These are phyloP conservation scores for Agastache rugosa DNA, from an alignment of 257 asterid species.

Conservation along the genomic window DNA sequence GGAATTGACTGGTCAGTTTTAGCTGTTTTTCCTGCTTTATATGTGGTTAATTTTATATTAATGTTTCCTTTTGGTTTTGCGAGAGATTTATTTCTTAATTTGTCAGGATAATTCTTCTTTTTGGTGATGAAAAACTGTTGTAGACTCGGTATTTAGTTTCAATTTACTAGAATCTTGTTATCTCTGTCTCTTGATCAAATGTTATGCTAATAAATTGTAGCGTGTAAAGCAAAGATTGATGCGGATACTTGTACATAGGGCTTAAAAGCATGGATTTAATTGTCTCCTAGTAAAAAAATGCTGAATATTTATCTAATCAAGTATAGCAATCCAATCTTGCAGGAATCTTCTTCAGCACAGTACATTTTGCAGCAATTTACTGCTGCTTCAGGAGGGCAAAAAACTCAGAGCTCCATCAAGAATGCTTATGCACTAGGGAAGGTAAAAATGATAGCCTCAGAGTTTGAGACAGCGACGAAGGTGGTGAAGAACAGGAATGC, in stretches of 20 bases:
- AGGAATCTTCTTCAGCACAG: slow-evolving; percentile 87
- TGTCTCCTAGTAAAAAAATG: not conserved
- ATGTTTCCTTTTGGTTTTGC: not conserved
- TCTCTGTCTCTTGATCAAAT: slow-evolving; percentile 7
- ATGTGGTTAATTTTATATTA: not conserved
- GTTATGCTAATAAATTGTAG: not conserved
- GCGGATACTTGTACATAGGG: not conserved
- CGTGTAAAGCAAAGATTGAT: not conserved
- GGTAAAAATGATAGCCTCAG: slow-evolving; percentile 80
- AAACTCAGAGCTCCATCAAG: slow-evolving; percentile 62
- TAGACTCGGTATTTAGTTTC: slow-evolving; percentile 17
- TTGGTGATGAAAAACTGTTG: slow-evolving; percentile 8
- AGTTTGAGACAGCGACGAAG: slow-evolving; percentile 76
- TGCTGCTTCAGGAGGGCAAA: slow-evolving; percentile 86
- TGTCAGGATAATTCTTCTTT: not conserved
- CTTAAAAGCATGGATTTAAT: not conserved
- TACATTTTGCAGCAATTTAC: slow-evolving; percentile 80
- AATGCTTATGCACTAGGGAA: slow-evolving; percentile 87
- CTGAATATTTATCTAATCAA: not conserved
- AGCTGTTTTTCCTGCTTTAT: not conserved
- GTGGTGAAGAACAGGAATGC: slow-evolving; percentile 69
- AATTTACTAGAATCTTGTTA: slow-evolving; percentile 16
- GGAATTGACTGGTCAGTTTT: not conserved
- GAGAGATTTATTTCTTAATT: not conserved
- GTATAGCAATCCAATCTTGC: slow-evolving; percentile 32